These are phyloP conservation scores for Rubia occidens DNA, from an alignment of 305 asterid species.

Conservation along the genomic window DNA sequence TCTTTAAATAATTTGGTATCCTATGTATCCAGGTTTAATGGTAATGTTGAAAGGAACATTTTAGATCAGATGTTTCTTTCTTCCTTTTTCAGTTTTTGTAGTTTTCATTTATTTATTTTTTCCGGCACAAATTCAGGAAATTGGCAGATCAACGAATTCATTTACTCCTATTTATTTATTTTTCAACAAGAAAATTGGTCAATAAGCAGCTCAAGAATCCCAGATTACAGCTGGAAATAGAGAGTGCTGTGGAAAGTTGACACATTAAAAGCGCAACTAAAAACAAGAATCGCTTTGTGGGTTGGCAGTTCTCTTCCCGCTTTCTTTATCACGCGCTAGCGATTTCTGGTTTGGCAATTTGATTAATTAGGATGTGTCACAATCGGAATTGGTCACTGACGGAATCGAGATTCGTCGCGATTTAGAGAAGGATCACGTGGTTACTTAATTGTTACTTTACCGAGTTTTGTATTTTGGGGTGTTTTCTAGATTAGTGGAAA, in stretches of 20 bases:
- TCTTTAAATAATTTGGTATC: neutral
- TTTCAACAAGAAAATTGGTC: neutral
- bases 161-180: too few species aligned
- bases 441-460: neutral
- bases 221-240: conserved; percentile 12
- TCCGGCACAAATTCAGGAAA: neutral
- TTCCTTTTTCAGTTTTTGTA: neutral
- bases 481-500: neutral
- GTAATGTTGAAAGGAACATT: neutral
- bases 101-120: neutral
- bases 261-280: neutral
- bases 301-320: neutral
- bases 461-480: neutral
- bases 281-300: neutral
- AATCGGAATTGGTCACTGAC: neutral
- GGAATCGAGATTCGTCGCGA: neutral
- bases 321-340: neutral
- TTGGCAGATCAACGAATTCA: neutral
- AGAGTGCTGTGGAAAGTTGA: neutral
- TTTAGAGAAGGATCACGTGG: neutral
- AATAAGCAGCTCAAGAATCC: conserved; percentile 1
- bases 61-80: neutral
- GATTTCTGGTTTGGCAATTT: too few species aligned
- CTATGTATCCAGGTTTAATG: neutral
- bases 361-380: neutral